phyloP scores from a whole-genome alignment of 345 rosid species.

The Kandelia obovata region DNA sequence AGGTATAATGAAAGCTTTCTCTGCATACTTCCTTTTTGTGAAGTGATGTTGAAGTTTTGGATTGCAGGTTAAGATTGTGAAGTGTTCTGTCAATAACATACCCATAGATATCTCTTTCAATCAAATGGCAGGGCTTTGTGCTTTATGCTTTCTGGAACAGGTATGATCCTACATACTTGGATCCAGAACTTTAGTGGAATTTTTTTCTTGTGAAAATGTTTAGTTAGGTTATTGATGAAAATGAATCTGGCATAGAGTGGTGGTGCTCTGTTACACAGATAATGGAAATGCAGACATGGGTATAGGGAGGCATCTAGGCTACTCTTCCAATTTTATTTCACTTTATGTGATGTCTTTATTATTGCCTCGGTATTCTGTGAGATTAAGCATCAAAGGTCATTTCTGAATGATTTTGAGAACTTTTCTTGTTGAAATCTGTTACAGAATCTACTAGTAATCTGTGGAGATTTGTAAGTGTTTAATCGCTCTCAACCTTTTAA shows the following conservation, averaged over 20 bases:
- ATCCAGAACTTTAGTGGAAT: not conserved
- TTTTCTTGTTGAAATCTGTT: not conserved
- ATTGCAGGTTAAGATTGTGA: conserved; percentile 86
- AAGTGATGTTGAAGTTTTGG: conserved; percentile 14
- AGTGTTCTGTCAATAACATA: conserved; percentile 75
- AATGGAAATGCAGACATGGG: too few relatives aligned
- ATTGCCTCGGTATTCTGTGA: not conserved
- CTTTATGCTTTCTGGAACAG: conserved; percentile 93
- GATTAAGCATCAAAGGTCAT: not conserved
- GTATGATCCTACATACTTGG: conserved; percentile 27
- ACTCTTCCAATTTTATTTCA: too few relatives aligned
- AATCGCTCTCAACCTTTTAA: too few relatives aligned
- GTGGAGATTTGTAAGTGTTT: too few relatives aligned
- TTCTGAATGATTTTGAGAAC: not conserved
- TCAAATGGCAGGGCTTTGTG: conserved; percentile 77
- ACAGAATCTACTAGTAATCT: not conserved
- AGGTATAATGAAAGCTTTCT: not conserved
- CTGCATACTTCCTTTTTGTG: not conserved
- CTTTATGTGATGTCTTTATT: not conserved
- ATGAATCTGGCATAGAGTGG: too few relatives aligned
- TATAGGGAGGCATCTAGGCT: not conserved
- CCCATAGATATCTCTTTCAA: conserved; percentile 92
- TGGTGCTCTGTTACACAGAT: too few relatives aligned
- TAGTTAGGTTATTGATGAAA: not conserved
- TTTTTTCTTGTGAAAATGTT: not conserved